Evolutionary conservation across 371 early-diverging fungal species (phyloP).

Genomic region (Lichtheimia ornata): DNA sequence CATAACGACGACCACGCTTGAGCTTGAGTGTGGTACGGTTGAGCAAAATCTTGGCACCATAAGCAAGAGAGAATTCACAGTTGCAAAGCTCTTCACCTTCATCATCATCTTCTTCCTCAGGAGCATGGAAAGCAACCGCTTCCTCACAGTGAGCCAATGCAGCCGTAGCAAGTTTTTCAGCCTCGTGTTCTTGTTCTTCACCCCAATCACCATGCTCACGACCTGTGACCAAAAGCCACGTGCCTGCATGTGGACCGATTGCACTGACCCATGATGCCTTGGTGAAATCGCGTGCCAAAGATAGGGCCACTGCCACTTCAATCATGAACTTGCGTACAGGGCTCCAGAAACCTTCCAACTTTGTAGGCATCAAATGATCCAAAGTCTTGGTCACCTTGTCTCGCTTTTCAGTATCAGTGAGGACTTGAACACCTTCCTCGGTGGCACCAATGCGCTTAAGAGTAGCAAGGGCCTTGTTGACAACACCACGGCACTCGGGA

Average conservation of each 20-base stretch:
- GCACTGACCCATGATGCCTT: constrained; percentile 42
- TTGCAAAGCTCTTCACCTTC: constrained; percentile 80
- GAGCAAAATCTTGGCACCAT: constrained; percentile 82
- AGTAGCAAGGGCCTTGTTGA: constrained; percentile 48
- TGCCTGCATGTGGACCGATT: constrained; percentile 41
- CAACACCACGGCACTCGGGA: constrained; percentile 77
- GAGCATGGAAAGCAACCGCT: constrained; percentile 36
- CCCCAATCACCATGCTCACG: constrained; percentile 13
- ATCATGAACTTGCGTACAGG: constrained; percentile 47
- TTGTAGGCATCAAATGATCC: constrained; percentile 39
- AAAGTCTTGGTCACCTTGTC: constrained; percentile 45
- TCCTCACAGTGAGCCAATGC: constrained; percentile 47
- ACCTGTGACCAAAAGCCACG: constrained; percentile 15
- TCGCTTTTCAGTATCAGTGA: constrained; percentile 46
- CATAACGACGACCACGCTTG: constrained; percentile 81
- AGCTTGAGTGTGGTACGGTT: constrained; percentile 75
- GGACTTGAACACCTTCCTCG: constrained; percentile 18
- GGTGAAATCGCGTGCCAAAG: constrained; percentile 41
- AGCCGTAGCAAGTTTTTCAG: constrained; percentile 18
- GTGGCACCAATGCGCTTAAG: constrained; percentile 41
- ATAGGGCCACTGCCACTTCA: constrained; percentile 43
- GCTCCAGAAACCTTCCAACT: constrained; percentile 27
- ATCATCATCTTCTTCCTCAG: constrained; percentile 58
- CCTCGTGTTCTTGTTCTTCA: constrained; percentile 23
- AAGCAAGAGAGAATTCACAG: constrained; percentile 79